Evolutionary conservation across 2,329 filamentous ascomycete species (phyloP).

Genomic region (Zymoseptoria brevis): DNA sequence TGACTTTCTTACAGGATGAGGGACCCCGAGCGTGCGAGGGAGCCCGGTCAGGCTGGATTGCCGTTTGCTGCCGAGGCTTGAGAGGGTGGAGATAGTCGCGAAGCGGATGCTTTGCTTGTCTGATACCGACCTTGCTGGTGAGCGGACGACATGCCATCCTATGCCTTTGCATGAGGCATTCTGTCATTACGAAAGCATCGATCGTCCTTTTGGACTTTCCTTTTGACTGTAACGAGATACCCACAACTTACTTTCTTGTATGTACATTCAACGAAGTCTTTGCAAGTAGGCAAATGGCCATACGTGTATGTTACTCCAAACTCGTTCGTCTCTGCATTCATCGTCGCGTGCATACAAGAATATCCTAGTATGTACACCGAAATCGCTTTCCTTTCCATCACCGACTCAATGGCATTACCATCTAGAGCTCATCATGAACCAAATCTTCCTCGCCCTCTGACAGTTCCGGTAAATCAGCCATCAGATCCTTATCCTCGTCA

Average conservation of each 20-base stretch:
- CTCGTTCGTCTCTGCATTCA: not conserved
- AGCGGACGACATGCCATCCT: not conserved
- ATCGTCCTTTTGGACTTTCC: not conserved
- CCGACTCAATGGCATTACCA: not conserved
- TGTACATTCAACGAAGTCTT: not conserved
- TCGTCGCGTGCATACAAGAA: not conserved
- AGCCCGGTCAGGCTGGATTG: constrained; percentile 8
- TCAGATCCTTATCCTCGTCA: not conserved
- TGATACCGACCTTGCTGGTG: not conserved
- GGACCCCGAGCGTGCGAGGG: constrained; percentile 20
- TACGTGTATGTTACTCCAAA: not conserved
- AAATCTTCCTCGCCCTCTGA: not conserved
- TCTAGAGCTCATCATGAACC: not conserved
- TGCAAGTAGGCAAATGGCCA: not conserved
- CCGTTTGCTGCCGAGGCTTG: not conserved
- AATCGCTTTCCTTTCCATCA: not conserved
- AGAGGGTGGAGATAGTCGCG: not conserved
- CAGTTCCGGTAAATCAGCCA: not conserved
- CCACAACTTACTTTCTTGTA: not conserved
- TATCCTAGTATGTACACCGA: not conserved
- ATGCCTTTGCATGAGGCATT: not conserved
- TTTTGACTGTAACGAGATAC: not conserved
- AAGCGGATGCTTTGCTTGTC: not conserved
- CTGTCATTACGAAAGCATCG: not conserved
- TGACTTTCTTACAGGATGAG: constrained; percentile 12